Evolutionary conservation across 805 yeast species (phyloP).

Genomic region (Sugiyamaella mastotermitis): DNA sequence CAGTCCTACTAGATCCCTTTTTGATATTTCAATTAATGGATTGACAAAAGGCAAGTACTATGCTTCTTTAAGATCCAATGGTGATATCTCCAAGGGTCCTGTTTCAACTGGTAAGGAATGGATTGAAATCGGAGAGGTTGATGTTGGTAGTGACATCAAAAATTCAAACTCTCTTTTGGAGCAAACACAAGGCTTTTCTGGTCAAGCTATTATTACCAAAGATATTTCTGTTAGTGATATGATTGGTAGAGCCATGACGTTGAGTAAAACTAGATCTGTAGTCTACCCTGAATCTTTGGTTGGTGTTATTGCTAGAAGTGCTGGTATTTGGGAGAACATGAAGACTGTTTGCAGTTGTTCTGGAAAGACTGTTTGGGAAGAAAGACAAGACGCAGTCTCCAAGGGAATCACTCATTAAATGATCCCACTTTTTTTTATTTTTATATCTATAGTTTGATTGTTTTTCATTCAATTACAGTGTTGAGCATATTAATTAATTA

Average conservation of each 20-base stretch:
- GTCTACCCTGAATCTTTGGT: conserved; percentile 35
- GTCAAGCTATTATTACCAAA: conserved; percentile 38
- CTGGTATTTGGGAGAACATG: conserved; percentile 96
- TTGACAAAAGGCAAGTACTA: conserved; percentile 58
- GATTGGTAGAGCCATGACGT: conserved; percentile 57
- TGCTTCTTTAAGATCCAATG: conserved; percentile 63
- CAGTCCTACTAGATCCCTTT: conserved; percentile 44
- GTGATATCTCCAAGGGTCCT: conserved; percentile 59
- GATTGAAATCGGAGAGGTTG: conserved; percentile 32
- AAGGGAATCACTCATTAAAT: no score
- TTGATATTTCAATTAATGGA: conserved; percentile 78
- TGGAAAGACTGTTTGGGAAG: conserved; percentile 96
- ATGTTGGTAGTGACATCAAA: conserved; percentile 12
- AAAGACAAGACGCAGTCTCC: conserved; percentile 65
- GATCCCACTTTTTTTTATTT: no score
- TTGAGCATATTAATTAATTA: no score
- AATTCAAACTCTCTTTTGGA: conserved; percentile 5
- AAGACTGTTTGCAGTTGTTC: conserved; percentile 91
- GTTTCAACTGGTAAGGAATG: conserved; percentile 29
- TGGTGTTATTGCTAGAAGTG: conserved; percentile 93
- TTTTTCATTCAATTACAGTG: no score
- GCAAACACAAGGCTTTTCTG: conserved; percentile 18
- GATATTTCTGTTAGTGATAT: conserved; percentile 48
- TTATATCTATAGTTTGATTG: no score
- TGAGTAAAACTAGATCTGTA: conserved; percentile 24